These are phyloP conservation scores for Blastomyces emzantsi DNA, from an alignment of 2,329 filamentous ascomycete genomes.

Conservation along the genomic window DNA sequence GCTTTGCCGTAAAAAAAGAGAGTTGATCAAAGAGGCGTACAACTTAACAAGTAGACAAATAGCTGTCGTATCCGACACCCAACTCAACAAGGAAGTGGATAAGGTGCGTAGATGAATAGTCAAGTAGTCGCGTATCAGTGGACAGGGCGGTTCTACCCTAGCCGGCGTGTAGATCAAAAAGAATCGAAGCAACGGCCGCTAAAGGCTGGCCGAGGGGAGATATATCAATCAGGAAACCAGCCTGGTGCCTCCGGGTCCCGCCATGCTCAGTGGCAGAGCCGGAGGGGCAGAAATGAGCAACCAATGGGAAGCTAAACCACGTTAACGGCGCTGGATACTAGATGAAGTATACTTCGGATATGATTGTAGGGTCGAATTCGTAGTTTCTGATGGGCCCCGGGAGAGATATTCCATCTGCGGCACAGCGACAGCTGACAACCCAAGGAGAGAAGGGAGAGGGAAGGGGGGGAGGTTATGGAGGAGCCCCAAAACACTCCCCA, in stretches of 20 bases:
- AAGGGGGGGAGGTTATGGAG: no score
- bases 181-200: not conserved
- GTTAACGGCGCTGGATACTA: conserved; percentile 3
- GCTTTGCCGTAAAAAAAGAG: conserved; percentile 8
- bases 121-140: not conserved
- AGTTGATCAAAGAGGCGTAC: conserved; percentile 5
- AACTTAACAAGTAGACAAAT: not conserved
- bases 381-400: not conserved
- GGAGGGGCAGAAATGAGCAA: conserved; percentile 1
- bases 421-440: not conserved
- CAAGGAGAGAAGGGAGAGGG: no score
- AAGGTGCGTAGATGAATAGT: not conserved
- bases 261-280: not conserved
- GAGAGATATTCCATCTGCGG: conserved; percentile 2
- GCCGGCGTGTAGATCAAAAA: conserved; percentile 3
- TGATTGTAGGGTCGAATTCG: not conserved
- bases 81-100: conserved; percentile 3
- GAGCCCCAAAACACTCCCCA: not conserved
- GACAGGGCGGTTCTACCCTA: conserved; percentile 2
- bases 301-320: conserved; percentile 2
- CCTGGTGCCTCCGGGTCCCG: not conserved
- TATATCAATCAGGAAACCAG: not conserved
- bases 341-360: not conserved
- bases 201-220: not conserved
- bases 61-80: not conserved